Conservation (phyloP, 2,329 filamentous ascomycete genomes). For the Ploettnerulaceae sp. region DNA sequence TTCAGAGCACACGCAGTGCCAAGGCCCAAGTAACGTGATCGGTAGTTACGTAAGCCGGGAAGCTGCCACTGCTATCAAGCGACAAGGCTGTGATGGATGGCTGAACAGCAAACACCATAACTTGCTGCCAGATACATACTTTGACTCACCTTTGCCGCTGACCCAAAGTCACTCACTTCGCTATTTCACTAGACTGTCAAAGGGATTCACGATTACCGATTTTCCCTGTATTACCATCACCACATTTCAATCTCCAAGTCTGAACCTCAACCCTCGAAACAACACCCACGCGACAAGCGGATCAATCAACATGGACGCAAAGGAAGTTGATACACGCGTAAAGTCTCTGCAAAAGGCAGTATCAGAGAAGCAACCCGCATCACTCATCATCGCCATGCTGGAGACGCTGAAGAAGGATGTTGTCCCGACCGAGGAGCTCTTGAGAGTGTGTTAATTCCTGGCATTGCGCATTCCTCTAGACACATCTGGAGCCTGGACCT, state of each 20-base stretch:
- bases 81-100: conserved; percentile 6
- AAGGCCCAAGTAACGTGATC: too few relatives aligned
- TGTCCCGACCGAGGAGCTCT: conserved; percentile 79
- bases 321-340: conserved; percentile 29
- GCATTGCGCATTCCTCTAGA: conserved; percentile 21
- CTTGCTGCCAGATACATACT: background rate
- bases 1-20: too few relatives aligned
- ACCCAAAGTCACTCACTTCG: conserved; percentile 11
- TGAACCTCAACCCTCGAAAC: background rate
- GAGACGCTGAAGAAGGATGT: conserved; percentile 76
- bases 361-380: conserved; percentile 65
- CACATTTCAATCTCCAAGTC: background rate
- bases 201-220: too few relatives aligned
- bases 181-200: background rate
- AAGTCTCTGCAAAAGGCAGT: conserved; percentile 72
- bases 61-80: background rate
- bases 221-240: too few relatives aligned
- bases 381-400: conserved; percentile 68
- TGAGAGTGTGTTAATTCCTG: conserved; percentile 57
- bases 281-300: background rate
- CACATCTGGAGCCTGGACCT: background rate
- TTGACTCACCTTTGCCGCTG: background rate
- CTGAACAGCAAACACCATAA: conserved; percentile 3
- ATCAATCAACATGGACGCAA: conserved; percentile 27
- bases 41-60: too few relatives aligned